phyloP scores from a whole-genome alignment of 306 rosid species.

The Begonia masoniana region DNA sequence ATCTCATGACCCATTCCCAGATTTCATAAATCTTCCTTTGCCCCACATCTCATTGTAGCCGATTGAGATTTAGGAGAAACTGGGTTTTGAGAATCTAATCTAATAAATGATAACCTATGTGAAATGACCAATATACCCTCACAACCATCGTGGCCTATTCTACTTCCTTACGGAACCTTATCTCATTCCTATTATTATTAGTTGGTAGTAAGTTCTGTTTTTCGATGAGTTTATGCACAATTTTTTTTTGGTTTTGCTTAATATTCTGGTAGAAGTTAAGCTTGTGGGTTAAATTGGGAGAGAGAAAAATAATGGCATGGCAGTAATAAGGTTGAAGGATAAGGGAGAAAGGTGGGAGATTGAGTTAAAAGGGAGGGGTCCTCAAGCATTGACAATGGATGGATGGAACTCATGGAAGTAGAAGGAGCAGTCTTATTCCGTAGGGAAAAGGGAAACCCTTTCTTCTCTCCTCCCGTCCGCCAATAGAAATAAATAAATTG shows the following conservation, averaged over 20 bases:
- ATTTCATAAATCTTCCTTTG: conserved; percentile 50
- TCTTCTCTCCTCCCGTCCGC: not conserved
- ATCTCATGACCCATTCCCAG: conserved; percentile 43
- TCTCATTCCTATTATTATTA: no score
- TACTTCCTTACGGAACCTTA: no score
- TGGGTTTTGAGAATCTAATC: conserved; percentile 4
- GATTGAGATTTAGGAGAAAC: conserved; percentile 10
- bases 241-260: not conserved
- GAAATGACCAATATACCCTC: conserved; percentile 6
- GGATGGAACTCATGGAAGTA: not conserved
- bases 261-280: not conserved
- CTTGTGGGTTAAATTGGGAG: not conserved
- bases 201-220: not conserved
- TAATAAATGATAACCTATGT: not conserved
- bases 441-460: conserved; percentile 41
- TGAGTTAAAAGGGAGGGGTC: conserved; percentile 19
- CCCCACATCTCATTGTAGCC: conserved; percentile 22
- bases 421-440: conserved; percentile 42
- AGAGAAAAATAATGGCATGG: not conserved
- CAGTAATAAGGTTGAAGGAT: not conserved
- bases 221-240: not conserved
- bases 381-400: conserved; percentile 58
- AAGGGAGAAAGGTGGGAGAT: conserved; percentile 21
- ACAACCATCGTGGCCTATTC: not conserved
- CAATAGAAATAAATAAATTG: no score